These are phyloP conservation scores for Mangifera indica DNA, from an alignment of 345 rosid genomes.

Conservation along the genomic window DNA sequence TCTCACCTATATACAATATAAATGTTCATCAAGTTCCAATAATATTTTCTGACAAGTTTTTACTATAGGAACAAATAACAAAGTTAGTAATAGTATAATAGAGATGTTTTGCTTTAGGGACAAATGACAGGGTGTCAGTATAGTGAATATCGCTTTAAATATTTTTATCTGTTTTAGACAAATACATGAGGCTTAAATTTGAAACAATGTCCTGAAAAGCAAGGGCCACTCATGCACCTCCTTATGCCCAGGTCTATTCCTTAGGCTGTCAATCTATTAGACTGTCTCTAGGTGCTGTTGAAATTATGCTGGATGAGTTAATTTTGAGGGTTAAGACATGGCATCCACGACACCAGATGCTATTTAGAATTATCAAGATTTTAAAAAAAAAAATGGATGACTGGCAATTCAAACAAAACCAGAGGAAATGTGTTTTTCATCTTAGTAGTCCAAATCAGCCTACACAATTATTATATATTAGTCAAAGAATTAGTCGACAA, in stretches of 20 bases:
- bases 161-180: neutral
- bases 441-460: neutral
- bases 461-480: neutral
- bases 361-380: neutral
- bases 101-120: neutral
- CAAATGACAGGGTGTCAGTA: neutral
- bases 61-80: neutral
- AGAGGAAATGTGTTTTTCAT: constrained; percentile 8
- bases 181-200: neutral
- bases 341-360: no score
- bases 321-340: neutral
- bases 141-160: neutral
- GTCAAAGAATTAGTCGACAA: neutral
- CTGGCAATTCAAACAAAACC: constrained; percentile 7
- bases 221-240: neutral
- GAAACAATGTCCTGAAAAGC: neutral
- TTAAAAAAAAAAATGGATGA: neutral
- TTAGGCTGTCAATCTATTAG: no score
- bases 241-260: no score
- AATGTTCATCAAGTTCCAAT: neutral
- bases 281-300: neutral
- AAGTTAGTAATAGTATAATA: neutral
- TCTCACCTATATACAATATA: constrained; percentile 55
- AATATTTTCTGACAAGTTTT: neutral
- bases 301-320: neutral